Conservation (phyloP, 2,329 filamentous ascomycete genomes). For the Alternaria burnsii region DNA sequence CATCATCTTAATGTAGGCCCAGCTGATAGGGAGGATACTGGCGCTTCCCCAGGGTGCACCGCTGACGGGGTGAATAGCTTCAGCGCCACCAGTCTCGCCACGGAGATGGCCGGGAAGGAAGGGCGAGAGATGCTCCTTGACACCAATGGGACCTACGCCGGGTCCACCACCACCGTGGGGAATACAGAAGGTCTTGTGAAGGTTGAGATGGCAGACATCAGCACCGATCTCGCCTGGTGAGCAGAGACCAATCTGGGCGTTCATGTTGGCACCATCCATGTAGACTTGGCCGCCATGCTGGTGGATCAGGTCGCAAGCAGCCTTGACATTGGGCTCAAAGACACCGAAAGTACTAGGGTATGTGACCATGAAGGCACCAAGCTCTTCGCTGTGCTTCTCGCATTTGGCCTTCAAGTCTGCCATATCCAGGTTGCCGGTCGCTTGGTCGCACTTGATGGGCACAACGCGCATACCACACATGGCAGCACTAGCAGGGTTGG, state of each 20-base stretch:
- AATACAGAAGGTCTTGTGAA: conserved; percentile 99
- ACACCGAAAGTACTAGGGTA: conserved; percentile 96
- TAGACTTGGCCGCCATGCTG: conserved; percentile 91
- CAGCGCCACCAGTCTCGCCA: conserved; percentile 63
- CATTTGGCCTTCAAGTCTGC: conserved; percentile 87
- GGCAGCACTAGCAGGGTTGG: conserved; percentile 91
- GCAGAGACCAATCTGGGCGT: conserved; percentile 94
- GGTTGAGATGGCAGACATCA: conserved; percentile 95
- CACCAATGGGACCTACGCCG: conserved; percentile 92
- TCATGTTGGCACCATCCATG: conserved; percentile 99
- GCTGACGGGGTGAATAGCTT: conserved; percentile 75
- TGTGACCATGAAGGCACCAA: conserved; percentile 95
- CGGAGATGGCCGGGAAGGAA: conserved; percentile 78
- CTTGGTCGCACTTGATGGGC: conserved; percentile 86
- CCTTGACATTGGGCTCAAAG: conserved; percentile 88
- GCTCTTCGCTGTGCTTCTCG: conserved; percentile 82
- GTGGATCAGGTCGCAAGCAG: conserved; percentile 86
- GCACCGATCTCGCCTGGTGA: conserved; percentile 95
- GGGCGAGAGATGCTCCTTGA: conserved; percentile 79
- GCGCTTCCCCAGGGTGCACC: conserved; percentile 88
- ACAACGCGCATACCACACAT: conserved; percentile 97
- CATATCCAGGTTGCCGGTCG: conserved; percentile 89
- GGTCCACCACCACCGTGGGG: conserved; percentile 94
- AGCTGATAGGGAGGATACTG: conserved; percentile 91
- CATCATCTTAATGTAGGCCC: conserved; percentile 97